These are phyloP conservation scores for Auricularia sp. DNA, from an alignment of 768 basidiomycete genomes.

Conservation along the genomic window DNA sequence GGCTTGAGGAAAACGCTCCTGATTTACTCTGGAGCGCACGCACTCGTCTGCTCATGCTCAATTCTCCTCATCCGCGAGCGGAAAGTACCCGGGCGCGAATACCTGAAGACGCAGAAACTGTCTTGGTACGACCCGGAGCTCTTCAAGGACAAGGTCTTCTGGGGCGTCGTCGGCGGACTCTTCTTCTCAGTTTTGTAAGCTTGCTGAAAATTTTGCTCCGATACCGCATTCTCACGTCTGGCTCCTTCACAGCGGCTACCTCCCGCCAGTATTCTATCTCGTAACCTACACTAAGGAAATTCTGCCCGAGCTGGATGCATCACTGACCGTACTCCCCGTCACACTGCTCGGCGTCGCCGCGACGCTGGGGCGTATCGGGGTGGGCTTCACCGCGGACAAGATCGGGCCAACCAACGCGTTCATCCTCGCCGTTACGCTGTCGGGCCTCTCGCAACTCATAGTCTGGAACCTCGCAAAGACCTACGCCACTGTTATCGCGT, in stretches of 20 bases:
- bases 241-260: conserved; percentile 5
- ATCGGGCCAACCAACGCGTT: conserved; percentile 33
- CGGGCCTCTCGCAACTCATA: conserved; percentile 27
- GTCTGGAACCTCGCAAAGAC: conserved; percentile 29
- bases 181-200: conserved; percentile 17
- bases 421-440: conserved; percentile 25
- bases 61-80: conserved; percentile 26
- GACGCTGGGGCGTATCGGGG: conserved; percentile 21
- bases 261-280: conserved; percentile 17
- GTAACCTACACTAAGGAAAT: conserved; percentile 14
- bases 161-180: conserved; percentile 24
- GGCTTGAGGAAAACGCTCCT: conserved; percentile 25
- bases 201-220: neutral
- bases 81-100: conserved; percentile 5
- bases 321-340: conserved; percentile 12
- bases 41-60: conserved; percentile 17
- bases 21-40: conserved; percentile 21
- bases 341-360: conserved; percentile 20
- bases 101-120: neutral
- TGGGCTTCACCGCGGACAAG: conserved; percentile 29
- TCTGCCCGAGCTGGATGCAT: conserved; percentile 11
- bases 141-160: conserved; percentile 17
- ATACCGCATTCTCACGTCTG: too few relatives aligned
- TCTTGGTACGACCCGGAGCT: conserved; percentile 9
- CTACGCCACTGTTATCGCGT: conserved; percentile 23